Percentiles rank a stretch among this genome's conserved stretches.
Conservation (phyloP, 2,329 filamentous ascomycete species). For the Aspergillus sp. region DNA sequence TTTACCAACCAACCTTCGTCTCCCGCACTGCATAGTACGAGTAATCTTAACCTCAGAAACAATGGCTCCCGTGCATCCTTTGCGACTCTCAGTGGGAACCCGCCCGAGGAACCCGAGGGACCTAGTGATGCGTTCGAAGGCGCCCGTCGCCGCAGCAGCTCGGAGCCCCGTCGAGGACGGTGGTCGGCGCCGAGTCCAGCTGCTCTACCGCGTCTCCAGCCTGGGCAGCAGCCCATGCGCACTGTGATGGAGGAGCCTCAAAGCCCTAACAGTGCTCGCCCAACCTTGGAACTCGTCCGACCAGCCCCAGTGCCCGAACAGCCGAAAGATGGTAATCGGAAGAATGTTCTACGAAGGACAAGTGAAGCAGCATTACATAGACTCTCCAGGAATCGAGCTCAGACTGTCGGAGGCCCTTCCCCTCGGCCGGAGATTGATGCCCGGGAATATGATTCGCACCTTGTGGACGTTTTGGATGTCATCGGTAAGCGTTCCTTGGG, state of each 20-base stretch:
- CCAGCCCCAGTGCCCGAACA: slow-evolving; percentile 18
- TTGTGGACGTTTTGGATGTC: slow-evolving; percentile 69
- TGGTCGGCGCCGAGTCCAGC: slow-evolving; percentile 29
- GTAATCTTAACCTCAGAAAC: slow-evolving; percentile 5
- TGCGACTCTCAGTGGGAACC: neutral
- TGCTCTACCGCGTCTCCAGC: slow-evolving; percentile 21
- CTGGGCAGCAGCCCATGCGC: slow-evolving; percentile 27
- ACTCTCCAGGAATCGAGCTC: slow-evolving; percentile 34
- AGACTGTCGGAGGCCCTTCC: slow-evolving; percentile 26
- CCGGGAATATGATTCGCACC: slow-evolving; percentile 58
- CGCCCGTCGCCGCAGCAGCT: slow-evolving; percentile 41
- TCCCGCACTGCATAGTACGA: slow-evolving; percentile 2
- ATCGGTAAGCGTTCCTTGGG: slow-evolving; percentile 54
- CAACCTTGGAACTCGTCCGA: slow-evolving; percentile 13
- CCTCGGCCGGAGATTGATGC: slow-evolving; percentile 14
- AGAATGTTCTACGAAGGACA: slow-evolving; percentile 31
- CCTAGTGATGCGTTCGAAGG: slow-evolving; percentile 26
- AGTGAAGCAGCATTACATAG: slow-evolving; percentile 32
- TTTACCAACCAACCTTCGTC: slow-evolving; percentile 6
- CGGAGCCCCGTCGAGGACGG: slow-evolving; percentile 38
- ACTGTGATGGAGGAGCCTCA: slow-evolving; percentile 36
- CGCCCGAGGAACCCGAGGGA: slow-evolving; percentile 16
- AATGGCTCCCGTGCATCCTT: slow-evolving; percentile 7
- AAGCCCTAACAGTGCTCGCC: slow-evolving; percentile 14
- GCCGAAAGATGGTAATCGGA: slow-evolving; percentile 13